Base-by-base conservation (phyloP, 805 yeast species). In the Cyberlindnera euphorbiae region DNA sequence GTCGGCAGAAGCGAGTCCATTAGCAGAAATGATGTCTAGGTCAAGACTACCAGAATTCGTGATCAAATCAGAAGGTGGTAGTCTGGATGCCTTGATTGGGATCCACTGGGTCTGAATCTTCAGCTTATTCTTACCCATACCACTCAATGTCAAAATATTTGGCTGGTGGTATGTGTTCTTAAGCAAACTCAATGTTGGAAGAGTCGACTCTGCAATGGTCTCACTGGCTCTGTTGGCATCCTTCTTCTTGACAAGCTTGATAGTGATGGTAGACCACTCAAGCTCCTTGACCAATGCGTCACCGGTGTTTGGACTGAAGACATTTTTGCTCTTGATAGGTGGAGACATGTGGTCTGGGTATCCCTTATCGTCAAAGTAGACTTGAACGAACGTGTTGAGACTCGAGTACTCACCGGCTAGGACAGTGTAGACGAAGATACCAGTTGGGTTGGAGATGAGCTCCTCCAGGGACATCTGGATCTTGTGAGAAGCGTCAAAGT, bases 1-100 rank as follows among this genome's bases (percentile, higher is more conserved):
- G 62, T 93, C 99, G n/a, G 89, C 94, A 11, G 96, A 72, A 26
- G 82, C 76, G 40, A 93, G 69, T 34, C 75, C 74, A 12, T 70
- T 70, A 3, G 93, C 97, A 32, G 69, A 66, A 30, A 79, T 46
- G 5, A 85, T 68, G 21, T 71, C 75, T 24, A 88, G 69, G 16
- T 67, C 69, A 47, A 90, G 60, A 19, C 64, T 65, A 57, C 98
- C 98, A 39, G 78, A 69, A 58, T 87, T 82, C 32, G 80, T 73
- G 44, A 80, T 75, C 28, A 82, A 67, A 60, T 93, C 98, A 26
- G 73, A 69, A 13, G 77, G 75, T 37, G 95, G 95, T 30, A 90
- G 63, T 21, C 66, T 63, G 26, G 72, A 55, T 36, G 71, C 67
- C 29, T 69, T 60, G 9, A 87, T 62, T 21, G 98, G 98, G 53